Percentiles rank a stretch among this genome's conserved stretches.
phyloP scores from a whole-genome alignment of 2,329 filamentous ascomycete species.

The Aspergillus udagawae region DNA sequence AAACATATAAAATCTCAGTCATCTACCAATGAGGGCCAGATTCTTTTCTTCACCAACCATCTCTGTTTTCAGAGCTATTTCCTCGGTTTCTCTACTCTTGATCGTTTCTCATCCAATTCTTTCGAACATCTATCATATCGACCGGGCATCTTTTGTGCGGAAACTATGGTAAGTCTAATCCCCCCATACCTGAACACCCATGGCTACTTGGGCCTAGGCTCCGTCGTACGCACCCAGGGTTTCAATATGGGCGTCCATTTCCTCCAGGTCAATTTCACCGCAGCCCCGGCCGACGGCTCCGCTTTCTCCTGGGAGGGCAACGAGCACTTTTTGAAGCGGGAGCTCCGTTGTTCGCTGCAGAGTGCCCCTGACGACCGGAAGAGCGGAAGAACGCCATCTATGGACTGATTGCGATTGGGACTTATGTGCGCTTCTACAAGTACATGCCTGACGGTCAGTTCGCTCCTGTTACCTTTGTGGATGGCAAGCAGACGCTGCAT shows the following conservation, averaged over 20 bases:
- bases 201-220: not conserved
- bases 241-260: not conserved
- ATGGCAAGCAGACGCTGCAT: not conserved
- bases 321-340: not conserved
- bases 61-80: not conserved
- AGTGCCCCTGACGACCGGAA: not conserved
- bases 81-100: not conserved
- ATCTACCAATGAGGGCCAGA: not conserved
- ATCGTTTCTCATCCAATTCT: not conserved
- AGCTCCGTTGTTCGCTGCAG: not conserved
- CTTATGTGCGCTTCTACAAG: not conserved
- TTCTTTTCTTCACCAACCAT: not conserved
- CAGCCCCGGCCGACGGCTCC: not conserved
- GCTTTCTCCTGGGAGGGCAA: not conserved
- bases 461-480: not conserved
- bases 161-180: not conserved
- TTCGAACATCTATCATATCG: not conserved
- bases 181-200: not conserved
- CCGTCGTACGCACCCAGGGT: not conserved
- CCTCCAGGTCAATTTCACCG: not conserved
- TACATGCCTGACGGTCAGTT: not conserved
- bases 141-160: not conserved
- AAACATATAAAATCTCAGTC: not conserved
- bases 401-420: not conserved
- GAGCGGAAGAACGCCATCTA: not conserved